Conservation (phyloP, 257 asterid genomes). For the Gynochthodes officinalis region DNA sequence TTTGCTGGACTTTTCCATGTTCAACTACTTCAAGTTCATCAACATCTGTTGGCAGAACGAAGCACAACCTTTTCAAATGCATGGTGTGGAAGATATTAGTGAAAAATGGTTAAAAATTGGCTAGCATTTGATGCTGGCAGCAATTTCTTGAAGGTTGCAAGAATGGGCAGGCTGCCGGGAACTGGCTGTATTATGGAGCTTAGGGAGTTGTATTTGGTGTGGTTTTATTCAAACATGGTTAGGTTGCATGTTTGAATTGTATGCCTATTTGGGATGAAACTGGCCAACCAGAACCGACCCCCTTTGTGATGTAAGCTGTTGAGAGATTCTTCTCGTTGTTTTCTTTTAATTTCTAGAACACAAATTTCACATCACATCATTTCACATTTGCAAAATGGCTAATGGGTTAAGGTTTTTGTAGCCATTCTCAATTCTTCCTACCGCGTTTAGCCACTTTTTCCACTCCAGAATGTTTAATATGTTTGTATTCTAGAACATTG, state of each 20-base stretch:
- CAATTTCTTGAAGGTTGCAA: background rate
- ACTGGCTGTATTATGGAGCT: constrained; percentile 8
- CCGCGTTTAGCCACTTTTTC: too few species aligned
- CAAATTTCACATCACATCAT: background rate
- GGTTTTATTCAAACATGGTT: constrained; percentile 36
- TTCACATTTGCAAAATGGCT: background rate
- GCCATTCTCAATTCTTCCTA: too few species aligned
- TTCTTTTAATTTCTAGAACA: background rate
- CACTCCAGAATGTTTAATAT: too few species aligned
- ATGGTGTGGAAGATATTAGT: constrained; percentile 25
- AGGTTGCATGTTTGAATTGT: constrained; percentile 56
- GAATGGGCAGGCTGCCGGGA: background rate
- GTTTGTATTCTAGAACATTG: too few species aligned
- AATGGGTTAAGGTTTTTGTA: too few species aligned
- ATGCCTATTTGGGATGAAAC: constrained; percentile 24
- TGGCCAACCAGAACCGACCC: constrained; percentile 52
- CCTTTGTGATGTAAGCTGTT: background rate
- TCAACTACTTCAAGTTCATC: constrained; percentile 27
- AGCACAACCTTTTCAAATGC: constrained; percentile 65
- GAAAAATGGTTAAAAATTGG: background rate
- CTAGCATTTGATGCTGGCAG: too few species aligned
- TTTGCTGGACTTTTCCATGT: constrained; percentile 10
- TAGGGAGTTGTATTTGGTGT: background rate
- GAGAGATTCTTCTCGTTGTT: too few species aligned
- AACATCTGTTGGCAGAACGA: constrained; percentile 52